Base-by-base conservation (phyloP, 192 early-diverging fungal species). In the Spizellomyces sp. region DNA sequence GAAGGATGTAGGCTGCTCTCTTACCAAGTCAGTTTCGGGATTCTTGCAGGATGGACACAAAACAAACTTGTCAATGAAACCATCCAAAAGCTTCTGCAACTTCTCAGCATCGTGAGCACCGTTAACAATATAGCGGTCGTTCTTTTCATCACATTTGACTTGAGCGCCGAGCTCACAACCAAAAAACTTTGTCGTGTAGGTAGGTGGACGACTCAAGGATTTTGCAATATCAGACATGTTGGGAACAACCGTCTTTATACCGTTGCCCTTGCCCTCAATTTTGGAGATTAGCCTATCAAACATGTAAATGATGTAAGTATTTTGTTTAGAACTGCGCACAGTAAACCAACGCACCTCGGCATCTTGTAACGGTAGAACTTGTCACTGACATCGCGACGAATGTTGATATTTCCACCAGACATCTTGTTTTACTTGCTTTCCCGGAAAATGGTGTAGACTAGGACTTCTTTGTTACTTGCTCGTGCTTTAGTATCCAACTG, bases 281-380 rank as follows among this genome's bases (percentile, higher is more conserved):
- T 94, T 88, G 42, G 81, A 76, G 66, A 80, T 69, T 57, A 81
- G 58, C 66, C 52, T 56, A 45, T 9, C 42, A 43, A 45, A 0
- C 41, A 14, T n/a, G 21, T 15, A 64, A 45, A 45, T n/a, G 15
- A 10, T 10, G 46, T 19, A 22, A 61, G 59, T n/a, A 17, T 61
- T n/a, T 22, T 61, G 36, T 22, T 4, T 12, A 61, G 59, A 22
- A 61, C 14, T 54, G 52, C 17, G 52, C 52, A 54, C 17, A 2
- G 59, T 4, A 61, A 61, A 36, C 2, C 10, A 19, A 36, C 72
- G 15, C 63, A 98, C 84, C 66, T 90, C 45, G 96, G 97, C 97
- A 99, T 99, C 84, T 96, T 98, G 90, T 99, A 99, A 56, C 97
- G 92, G 86, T 98, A 96, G 78, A 94, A 99, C 79, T 90, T 83